Conservation (phyloP, 2,329 filamentous ascomycete genomes). For the Raffaelea deltoideospora region DNA sequence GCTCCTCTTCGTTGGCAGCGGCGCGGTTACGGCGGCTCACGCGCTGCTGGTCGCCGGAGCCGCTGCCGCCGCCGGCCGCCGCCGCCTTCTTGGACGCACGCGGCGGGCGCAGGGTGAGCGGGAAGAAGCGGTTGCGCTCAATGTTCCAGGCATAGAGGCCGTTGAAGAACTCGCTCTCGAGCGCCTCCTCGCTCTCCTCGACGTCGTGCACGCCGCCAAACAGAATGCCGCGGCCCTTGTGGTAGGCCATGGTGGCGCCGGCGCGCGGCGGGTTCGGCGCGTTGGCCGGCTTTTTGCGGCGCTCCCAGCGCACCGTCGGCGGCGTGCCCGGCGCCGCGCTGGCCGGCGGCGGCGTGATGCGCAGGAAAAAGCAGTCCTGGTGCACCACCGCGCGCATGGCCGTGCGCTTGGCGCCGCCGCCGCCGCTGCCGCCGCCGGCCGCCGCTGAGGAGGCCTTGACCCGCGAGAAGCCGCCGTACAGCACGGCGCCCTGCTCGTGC, state of each 20-base stretch:
- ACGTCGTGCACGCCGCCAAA: conserved; percentile 94
- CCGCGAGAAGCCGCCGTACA: conserved; percentile 88
- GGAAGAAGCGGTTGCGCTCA: conserved; percentile 90
- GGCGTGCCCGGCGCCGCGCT: conserved; percentile 51
- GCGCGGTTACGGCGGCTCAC: conserved; percentile 53
- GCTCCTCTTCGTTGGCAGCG: conserved; percentile 82
- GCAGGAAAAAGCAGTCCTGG: conserved; percentile 87
- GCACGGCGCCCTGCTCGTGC: conserved; percentile 74
- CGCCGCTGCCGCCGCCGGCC: conserved; percentile 29
- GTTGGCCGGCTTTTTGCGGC: conserved; percentile 83
- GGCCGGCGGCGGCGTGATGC: conserved; percentile 55
- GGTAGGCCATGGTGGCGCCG: conserved; percentile 84
- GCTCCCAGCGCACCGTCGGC: conserved; percentile 78
- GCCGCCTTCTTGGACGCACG: conserved; percentile 48
- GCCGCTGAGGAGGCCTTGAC: conserved; percentile 60
- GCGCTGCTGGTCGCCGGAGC: conserved; percentile 28
- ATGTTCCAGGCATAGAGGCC: conserved; percentile 85
- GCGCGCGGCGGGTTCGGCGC: conserved; percentile 69
- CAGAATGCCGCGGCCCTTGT: conserved; percentile 81
- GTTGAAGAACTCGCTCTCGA: conserved; percentile 97
- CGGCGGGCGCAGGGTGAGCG: conserved; percentile 59
- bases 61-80: conserved; percentile 20
- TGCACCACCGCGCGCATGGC: conserved; percentile 78
- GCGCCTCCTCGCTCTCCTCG: conserved; percentile 81
- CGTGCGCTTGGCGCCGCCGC: conserved; percentile 47